Evolutionary conservation across 495 filamentous ascomycete species (phyloP).

Genomic region (Penicillium angulare): DNA sequence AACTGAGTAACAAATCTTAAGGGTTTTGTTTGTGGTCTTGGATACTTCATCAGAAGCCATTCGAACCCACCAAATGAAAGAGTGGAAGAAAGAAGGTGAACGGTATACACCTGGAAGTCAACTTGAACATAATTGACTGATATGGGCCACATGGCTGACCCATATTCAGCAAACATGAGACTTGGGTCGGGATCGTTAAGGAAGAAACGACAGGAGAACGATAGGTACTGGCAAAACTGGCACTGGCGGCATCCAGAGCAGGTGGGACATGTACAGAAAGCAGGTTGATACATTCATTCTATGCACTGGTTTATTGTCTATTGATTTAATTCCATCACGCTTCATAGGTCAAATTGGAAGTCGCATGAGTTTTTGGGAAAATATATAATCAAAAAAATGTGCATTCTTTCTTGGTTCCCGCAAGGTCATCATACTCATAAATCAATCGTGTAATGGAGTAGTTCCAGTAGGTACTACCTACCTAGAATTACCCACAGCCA

Average conservation of each 20-base stretch:
- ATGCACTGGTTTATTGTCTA: background rate
- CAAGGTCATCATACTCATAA: too few species aligned
- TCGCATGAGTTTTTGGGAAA: background rate
- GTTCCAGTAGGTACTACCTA: too few species aligned
- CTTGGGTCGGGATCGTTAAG: background rate
- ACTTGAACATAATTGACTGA: background rate
- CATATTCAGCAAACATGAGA: background rate
- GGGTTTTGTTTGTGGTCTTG: background rate
- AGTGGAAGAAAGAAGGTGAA: background rate
- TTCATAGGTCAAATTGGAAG: background rate
- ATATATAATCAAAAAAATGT: too few species aligned
- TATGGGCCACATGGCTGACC: background rate
- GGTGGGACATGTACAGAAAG: background rate
- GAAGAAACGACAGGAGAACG: background rate
- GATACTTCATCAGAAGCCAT: too few species aligned
- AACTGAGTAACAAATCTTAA: background rate
- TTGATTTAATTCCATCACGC: background rate
- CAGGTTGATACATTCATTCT: background rate
- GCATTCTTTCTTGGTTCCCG: too few species aligned
- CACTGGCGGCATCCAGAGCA: background rate
- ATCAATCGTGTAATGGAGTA: too few species aligned
- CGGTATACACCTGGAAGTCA: background rate
- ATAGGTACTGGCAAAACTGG: background rate
- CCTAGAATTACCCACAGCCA: too few species aligned
- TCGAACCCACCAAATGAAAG: background rate